Conservation (phyloP, 2,329 filamentous ascomycete genomes). For the Exophiala phaeomuriformis region DNA sequence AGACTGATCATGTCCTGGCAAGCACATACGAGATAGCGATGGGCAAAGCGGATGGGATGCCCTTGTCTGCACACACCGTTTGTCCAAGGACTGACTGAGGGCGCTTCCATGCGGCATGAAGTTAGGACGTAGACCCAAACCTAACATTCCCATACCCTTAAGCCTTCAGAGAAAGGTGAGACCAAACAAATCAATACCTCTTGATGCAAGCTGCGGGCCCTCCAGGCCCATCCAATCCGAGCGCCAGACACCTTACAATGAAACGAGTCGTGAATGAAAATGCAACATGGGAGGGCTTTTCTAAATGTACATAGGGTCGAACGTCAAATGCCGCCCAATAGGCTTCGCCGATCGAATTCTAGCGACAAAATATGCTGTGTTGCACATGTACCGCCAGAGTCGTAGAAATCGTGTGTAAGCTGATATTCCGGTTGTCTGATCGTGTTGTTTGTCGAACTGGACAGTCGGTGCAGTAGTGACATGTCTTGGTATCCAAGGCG, state of each 20-base stretch:
- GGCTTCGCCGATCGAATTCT: conserved; percentile 12
- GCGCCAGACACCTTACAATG: conserved; percentile 24
- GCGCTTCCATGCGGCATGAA: neutral
- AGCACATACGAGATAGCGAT: too few species aligned
- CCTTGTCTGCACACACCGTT: too few species aligned
- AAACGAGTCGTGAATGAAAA: conserved; percentile 21
- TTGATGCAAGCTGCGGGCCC: conserved; percentile 7
- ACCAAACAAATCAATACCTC: conserved; percentile 6
- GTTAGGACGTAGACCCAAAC: neutral
- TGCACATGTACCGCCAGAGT: conserved; percentile 21
- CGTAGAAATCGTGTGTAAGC: conserved; percentile 21
- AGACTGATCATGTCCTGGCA: too few species aligned
- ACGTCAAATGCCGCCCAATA: conserved; percentile 9
- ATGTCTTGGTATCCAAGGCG: conserved; percentile 15
- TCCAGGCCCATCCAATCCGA: conserved; percentile 4
- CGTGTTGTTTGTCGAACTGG: neutral
- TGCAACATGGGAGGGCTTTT: conserved; percentile 22
- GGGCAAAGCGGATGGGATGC: too few species aligned
- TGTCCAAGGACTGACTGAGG: neutral
- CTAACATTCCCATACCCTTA: neutral
- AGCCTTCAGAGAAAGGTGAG: neutral
- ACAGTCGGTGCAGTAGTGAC: conserved; percentile 2
- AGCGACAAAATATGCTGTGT: conserved; percentile 20
- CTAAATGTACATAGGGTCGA: conserved; percentile 24
- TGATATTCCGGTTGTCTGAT: conserved; percentile 9